Percentiles rank a stretch among this genome's conserved stretches.
Evolutionary conservation across 2,329 filamentous ascomycete genomes (phyloP).

Genomic region (Colletotrichum spaethianum): DNA sequence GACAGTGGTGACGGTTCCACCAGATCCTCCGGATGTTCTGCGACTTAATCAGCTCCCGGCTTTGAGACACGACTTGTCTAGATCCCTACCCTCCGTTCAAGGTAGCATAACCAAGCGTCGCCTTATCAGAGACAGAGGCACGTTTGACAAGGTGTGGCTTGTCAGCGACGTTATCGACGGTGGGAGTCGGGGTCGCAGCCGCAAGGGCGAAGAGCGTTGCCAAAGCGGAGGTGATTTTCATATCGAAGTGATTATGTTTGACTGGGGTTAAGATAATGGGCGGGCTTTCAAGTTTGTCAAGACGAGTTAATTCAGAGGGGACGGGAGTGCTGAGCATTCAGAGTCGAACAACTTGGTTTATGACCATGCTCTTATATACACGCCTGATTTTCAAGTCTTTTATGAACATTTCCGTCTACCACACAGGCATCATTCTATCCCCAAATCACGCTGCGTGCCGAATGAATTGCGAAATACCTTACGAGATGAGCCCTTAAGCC

Average conservation of each 20-base stretch:
- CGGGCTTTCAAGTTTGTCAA: conserved; percentile 1
- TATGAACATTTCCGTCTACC: not conserved
- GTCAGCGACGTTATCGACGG: conserved; percentile 23
- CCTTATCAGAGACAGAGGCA: conserved; percentile 43
- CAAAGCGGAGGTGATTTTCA: conserved; percentile 37
- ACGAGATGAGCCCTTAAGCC: not conserved
- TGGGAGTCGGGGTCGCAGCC: conserved; percentile 41
- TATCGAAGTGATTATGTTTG: not conserved
- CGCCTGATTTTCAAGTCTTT: not conserved
- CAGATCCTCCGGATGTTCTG: conserved; percentile 63
- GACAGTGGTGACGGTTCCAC: conserved; percentile 63
- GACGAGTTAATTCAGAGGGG: not conserved
- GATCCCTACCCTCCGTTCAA: conserved; percentile 53
- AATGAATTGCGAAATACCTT: not conserved
- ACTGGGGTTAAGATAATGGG: not conserved
- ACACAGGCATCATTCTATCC: not conserved
- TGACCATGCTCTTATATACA: conserved; percentile 18
- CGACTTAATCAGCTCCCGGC: not conserved
- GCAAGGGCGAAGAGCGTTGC: conserved; percentile 34
- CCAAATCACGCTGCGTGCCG: not conserved
- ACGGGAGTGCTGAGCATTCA: not conserved
- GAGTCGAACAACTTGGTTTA: conserved; percentile 1
- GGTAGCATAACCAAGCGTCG: conserved; percentile 60
- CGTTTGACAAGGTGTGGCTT: conserved; percentile 41
- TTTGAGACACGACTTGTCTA: too few species aligned